Base-by-base conservation (phyloP, 257 asterid genomes). In the Verbascum thapsus region DNA sequence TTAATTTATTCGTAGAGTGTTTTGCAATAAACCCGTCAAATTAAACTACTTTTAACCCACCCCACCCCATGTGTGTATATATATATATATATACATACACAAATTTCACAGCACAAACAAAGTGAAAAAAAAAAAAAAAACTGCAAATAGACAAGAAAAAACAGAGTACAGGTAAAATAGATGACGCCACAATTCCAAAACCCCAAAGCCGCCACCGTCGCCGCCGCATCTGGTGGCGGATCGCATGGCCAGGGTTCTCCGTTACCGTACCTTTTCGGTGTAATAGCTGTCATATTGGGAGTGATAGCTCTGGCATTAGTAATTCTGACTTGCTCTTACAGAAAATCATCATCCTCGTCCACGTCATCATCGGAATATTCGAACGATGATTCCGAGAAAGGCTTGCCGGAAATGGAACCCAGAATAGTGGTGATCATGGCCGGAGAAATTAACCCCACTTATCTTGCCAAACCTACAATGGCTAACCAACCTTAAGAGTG, bases 171-270 rank as follows among this genome's bases (percentile, higher is more conserved):
- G 12, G 47, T 4, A 47, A 0, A n/a, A 6, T 19, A 49, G n/a
- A 71, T 51, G 75, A 64, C 5, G 52, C 74, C 72, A 10, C 53
- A 8, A 61, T 13, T 53, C 42, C 43, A 51, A 22, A 64, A 69
- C 17, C 63, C 79, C 8, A 53, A 63, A 18, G 59, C 19, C 67
- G 54, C 70, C 49, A 53, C 70, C 40, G 10, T 66, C 15, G 32
- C 60, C 16, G 51, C 73, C 38, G 45, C 52, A 49, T 76, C 45
- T 8, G 77, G 67, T 54, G 74, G 54, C 41, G 81, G 62, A 19
- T 35, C 69, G 58, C 76, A 70, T n/a, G 66, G 63, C 58, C 69
- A 86, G 84, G 68, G 61, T n/a, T 74, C 88, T 7, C 82, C 88
- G 37, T 49, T 83, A 0, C 86, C 94, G 12, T 85, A 83, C 65